phyloP scores from a whole-genome alignment of 345 rosid genomes.

The Citrus maxima region DNA sequence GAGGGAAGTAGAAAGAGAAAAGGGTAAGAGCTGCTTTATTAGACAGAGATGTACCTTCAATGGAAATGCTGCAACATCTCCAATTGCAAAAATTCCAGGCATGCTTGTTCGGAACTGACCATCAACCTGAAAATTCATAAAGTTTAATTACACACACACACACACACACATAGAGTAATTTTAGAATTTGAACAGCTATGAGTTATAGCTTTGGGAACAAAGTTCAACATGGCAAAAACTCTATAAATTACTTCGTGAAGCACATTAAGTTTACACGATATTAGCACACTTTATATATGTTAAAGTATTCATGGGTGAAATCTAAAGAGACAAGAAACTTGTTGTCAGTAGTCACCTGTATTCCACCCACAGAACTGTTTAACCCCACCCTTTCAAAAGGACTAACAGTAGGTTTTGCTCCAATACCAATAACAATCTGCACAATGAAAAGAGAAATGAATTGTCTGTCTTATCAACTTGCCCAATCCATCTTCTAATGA shows the following conservation, averaged over 20 bases:
- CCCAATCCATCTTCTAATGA: background rate
- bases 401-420: conserved; percentile 82
- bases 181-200: background rate
- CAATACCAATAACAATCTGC: conserved; percentile 85
- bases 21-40: conserved; percentile 9
- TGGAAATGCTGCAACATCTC: conserved; percentile 98
- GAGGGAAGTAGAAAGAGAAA: background rate
- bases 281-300: background rate
- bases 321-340: background rate
- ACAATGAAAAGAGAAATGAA: conserved; percentile 10
- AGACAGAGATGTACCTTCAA: conserved; percentile 55
- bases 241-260: background rate
- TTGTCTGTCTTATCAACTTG: background rate
- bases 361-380: conserved; percentile 69
- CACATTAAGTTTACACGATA: background rate
- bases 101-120: conserved; percentile 69
- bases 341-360: conserved; percentile 53
- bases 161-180: background rate
- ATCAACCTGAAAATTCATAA: conserved; percentile 60
- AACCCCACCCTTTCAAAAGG: conserved; percentile 70
- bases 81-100: conserved; percentile 95
- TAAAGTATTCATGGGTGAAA: background rate
- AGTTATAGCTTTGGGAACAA: background rate
- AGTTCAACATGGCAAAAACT: conserved; percentile 2
- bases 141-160: background rate